Evolutionary conservation across 1,284 basidiomycete species (phyloP).

Genomic region (Leccinum griseonigrum): DNA sequence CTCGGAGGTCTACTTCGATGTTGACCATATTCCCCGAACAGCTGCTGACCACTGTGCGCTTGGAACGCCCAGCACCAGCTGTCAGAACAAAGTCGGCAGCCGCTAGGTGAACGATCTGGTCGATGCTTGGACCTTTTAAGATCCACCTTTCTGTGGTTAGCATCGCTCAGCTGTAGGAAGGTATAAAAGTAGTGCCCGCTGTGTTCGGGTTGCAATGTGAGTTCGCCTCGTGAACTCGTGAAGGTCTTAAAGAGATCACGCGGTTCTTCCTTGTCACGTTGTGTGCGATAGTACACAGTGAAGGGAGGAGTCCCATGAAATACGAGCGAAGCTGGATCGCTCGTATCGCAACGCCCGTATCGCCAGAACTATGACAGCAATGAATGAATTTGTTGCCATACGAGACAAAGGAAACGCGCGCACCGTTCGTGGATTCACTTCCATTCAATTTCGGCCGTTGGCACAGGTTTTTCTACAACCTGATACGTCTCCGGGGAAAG

Average conservation of each 20-base stretch:
- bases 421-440: conserved; percentile 91
- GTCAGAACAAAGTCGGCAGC: conserved; percentile 67
- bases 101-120: conserved; percentile 86
- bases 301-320: conserved; percentile 92
- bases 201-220: conserved; percentile 83
- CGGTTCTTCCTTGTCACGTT: conserved; percentile 65
- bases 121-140: conserved; percentile 70
- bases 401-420: conserved; percentile 16
- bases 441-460: conserved; percentile 84
- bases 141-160: conserved; percentile 76
- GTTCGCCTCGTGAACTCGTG: conserved; percentile 73
- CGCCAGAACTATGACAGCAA: conserved; percentile 71
- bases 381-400: conserved; percentile 6
- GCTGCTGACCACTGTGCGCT: conserved; percentile 53
- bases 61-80: conserved; percentile 42
- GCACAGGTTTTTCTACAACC: conserved; percentile 72
- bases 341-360: conserved; percentile 62
- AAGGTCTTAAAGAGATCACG: conserved; percentile 63
- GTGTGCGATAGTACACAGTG: conserved; percentile 74
- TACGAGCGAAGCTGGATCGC: conserved; percentile 76
- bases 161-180: conserved; percentile 80
- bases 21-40: conserved; percentile 76
- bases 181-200: conserved; percentile 90
- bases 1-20: conserved; percentile 75
- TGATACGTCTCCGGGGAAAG: conserved; percentile 77